Evolutionary conservation across 2,329 filamentous ascomycete genomes (phyloP).

Genomic region (Fusarium gaditjirri): DNA sequence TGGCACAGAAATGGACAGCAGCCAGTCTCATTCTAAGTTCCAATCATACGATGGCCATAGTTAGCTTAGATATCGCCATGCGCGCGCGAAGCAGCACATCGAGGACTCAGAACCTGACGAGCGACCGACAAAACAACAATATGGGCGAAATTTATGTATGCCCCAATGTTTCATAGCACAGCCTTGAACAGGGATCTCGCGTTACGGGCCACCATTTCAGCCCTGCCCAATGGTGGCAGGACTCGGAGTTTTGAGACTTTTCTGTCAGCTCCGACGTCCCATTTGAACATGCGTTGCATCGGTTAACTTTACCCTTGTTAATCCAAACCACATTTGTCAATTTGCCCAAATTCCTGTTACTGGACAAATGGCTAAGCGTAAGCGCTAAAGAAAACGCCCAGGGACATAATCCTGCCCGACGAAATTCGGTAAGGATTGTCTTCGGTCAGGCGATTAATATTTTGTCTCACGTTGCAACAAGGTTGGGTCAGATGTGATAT

Average conservation of each 20-base stretch:
- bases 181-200: conserved; percentile 1
- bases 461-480: background rate
- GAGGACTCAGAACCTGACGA: background rate
- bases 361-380: background rate
- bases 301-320: background rate
- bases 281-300: background rate
- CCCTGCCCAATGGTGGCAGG: background rate
- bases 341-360: background rate
- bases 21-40: background rate
- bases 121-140: background rate
- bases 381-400: conserved; percentile 2
- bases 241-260: background rate
- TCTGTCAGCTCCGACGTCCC: background rate
- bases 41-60: too few species aligned
- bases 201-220: background rate
- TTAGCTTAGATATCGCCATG: background rate
- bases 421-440: background rate
- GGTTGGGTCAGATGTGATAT: background rate
- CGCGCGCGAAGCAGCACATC: background rate
- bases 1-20: background rate
- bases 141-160: background rate
- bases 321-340: background rate
- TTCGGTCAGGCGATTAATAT: background rate
- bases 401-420: background rate
- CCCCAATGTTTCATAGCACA: background rate